Conservation (phyloP, 768 basidiomycete species). For the Boletus fagicola region DNA sequence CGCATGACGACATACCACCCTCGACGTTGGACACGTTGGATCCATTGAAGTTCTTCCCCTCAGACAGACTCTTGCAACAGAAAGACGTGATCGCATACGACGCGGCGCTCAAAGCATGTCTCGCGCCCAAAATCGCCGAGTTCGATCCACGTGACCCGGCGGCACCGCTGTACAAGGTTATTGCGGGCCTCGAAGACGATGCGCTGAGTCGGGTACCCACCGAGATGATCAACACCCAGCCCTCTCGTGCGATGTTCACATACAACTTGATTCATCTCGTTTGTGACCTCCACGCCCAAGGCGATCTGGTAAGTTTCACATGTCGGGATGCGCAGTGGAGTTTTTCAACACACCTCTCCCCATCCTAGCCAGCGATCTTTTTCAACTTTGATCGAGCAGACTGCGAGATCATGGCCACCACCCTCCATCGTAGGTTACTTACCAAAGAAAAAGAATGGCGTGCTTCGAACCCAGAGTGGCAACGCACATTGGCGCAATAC, state of each 20-base stretch:
- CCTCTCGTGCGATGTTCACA: conserved; percentile 33
- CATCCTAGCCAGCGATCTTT: conserved; percentile 56
- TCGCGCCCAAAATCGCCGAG: conserved; percentile 38
- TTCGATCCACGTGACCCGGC: conserved; percentile 35
- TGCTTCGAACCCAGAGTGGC: conserved; percentile 44
- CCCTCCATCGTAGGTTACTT: conserved; percentile 38
- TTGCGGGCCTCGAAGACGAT: conserved; percentile 41
- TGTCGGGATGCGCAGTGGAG: background rate
- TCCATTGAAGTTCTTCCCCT: conserved; percentile 47
- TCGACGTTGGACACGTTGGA: conserved; percentile 31
- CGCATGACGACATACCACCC: conserved; percentile 23
- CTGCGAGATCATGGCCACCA: conserved; percentile 53
- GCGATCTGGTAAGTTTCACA: conserved; percentile 47
- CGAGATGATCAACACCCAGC: conserved; percentile 33
- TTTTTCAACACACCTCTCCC: background rate
- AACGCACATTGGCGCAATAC: conserved; percentile 49
- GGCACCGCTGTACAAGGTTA: conserved; percentile 39
- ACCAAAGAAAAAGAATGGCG: conserved; percentile 52
- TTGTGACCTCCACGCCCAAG: conserved; percentile 53
- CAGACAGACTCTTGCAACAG: conserved; percentile 46
- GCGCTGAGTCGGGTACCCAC: conserved; percentile 26
- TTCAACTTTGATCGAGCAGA: conserved; percentile 63
- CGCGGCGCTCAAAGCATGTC: conserved; percentile 43
- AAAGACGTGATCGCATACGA: conserved; percentile 64
- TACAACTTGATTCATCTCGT: conserved; percentile 51